phyloP scores from a whole-genome alignment of 768 basidiomycete species.

The Harrya chromipes region DNA sequence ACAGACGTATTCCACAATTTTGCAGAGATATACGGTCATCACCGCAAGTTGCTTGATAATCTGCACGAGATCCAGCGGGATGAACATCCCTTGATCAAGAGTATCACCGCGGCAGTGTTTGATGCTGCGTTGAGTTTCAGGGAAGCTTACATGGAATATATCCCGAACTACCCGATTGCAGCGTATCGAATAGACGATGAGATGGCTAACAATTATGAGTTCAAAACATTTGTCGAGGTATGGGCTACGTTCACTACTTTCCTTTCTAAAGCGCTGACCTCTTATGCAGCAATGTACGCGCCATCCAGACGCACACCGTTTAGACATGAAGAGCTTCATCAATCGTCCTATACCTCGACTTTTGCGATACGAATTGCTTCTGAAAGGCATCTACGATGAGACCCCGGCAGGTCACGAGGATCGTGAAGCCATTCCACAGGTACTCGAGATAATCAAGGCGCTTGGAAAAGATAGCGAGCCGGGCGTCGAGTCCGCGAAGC shows the following conservation, averaged over 20 bases:
- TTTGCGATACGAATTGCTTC: constrained; percentile 81
- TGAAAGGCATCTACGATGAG: constrained; percentile 77
- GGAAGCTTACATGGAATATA: constrained; percentile 89
- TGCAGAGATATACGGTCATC: constrained; percentile 68
- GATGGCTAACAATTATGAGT: constrained; percentile 74
- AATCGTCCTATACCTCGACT: constrained; percentile 89
- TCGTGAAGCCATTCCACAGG: constrained; percentile 74
- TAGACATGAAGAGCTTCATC: constrained; percentile 93
- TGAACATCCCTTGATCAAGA: constrained; percentile 75
- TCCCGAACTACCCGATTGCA: constrained; percentile 91
- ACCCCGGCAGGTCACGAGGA: constrained; percentile 78
- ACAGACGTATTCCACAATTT: constrained; percentile 89
- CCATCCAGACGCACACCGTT: constrained; percentile 72
- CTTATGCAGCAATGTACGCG: constrained; percentile 44
- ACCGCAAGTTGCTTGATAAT: constrained; percentile 70
- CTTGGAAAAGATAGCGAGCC: constrained; percentile 87
- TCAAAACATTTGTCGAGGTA: constrained; percentile 82
- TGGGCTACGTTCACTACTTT: constrained; percentile 12
- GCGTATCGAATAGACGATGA: constrained; percentile 87
- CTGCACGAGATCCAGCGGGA: constrained; percentile 87
- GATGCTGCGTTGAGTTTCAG: constrained; percentile 92
- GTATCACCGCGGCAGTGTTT: constrained; percentile 79
- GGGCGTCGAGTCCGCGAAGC: constrained; percentile 80
- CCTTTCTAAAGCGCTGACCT: constrained; percentile 1
- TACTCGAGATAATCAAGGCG: constrained; percentile 82